Evolutionary conservation across 2,329 filamentous ascomycete species (phyloP), one percentile per base, ranked within the genome.

Genomic region (Monilinia fructigena): DNA sequence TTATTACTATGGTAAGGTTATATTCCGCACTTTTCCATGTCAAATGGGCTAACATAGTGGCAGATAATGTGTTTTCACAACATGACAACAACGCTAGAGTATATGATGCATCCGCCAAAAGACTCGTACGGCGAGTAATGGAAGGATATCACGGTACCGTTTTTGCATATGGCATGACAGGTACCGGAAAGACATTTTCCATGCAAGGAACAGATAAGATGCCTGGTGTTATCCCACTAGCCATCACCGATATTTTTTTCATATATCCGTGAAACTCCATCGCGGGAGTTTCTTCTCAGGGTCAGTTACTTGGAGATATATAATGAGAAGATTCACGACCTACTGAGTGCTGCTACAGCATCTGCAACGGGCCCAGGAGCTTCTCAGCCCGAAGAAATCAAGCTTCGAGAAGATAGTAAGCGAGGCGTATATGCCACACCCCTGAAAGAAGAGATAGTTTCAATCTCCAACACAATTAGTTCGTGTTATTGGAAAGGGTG

Each of bases 221-320:
- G 50, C 95, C 95, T 1, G 95, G 95, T 80, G 95, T 99, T 38
- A 99, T 99, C 66, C 95, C 95, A 8, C 83, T 98, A 50, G 95
- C 95, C 50, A 98, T 99, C 73, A 98, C 95, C 69, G 95, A 99
- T 76, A 99, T 99, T 63, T 99, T 99, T 99, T 78, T 98, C 95
- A 0, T 99, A 97, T 78, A 99, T 99, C 72, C 89, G 95, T 67
- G 95, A 99, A 79, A 98, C 95, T 0, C 95, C 95, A 0, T 92
- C 93, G 47, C 86, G 95, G 68, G 95, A 99, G 76, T 99, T 99
- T 72, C 80, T 99, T 66, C 84, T 99, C 66, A 89, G 95, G 69
- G 95, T 99, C 76, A 98, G 94, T 82, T 99, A 99, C 76, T 83
- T 99, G 69, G 95, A 99, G 80, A 99, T 99, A 68, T 99, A 99